Evolutionary conservation across 2,329 filamentous ascomycete genomes (phyloP), one percentile per base, ranked within the genome.

Genomic region (Zymoseptoria crescenta): DNA sequence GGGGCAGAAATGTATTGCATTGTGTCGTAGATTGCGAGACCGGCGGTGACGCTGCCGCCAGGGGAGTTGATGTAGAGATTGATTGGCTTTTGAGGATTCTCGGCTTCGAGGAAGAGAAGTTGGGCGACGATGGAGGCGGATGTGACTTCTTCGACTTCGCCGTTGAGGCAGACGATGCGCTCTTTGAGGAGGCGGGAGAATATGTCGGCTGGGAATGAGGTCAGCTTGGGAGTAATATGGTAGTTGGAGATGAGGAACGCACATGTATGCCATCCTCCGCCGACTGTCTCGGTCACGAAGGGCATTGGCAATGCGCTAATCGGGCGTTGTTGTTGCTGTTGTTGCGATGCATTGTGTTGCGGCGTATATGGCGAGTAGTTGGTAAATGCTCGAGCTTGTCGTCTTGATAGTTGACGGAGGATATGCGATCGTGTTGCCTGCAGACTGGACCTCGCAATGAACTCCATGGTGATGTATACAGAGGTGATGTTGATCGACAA

Each of bases 31-130:
- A 99, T 97, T 27, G 94, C 92, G 61, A 87, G 78, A 2, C 80
- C 80, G 1, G 94, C 93, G 62, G 88, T 93, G 49, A 99, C 92
- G 49, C 89, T 93, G 58, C 94, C 94, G 54, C 94, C 94, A 0
- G 93, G 93, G 0, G 90, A 96, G 78, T 99, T 96, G 74, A 99
- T 99, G 75, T 99, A 99, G 74, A 99, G 89, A 56, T 89, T 94
- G 65, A 99, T 97, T 10, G 91, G 89, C 74, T 96, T 96, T 58
- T 95, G 86, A 3, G 93, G 92, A 70, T 90, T 91, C 72, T 99
- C 94, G 69, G 93, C 94, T 80, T 99, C 95, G 74, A 99, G 91
- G 83, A 92, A 99, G 64, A 99, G 87, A 21, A 99, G 85, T 74
- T 99, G 95, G 1, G 94, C 91, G 28, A 97, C 93, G 64, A 97